Evolutionary conservation across 495 filamentous ascomycete genomes (phyloP), one percentile per base, ranked within the genome.

Genomic region (Aspergillus diversus): DNA sequence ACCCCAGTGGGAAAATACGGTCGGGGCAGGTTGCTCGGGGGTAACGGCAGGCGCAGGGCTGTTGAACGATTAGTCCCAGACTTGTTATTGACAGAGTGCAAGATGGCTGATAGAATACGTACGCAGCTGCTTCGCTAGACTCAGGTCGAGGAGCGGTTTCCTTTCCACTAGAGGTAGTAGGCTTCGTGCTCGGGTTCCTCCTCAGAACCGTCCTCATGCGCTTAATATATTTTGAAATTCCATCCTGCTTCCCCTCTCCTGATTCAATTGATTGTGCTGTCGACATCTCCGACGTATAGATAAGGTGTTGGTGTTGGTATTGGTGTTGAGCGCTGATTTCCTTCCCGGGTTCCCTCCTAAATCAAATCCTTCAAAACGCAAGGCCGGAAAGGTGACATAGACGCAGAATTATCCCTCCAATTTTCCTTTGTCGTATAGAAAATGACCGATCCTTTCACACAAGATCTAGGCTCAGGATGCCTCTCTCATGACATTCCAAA

Each of bases 151-250:
- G 61, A 11, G 67, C 51, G 15, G 54, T 17, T 32, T 61, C 66
- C 16, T 67, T 63, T 46, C 55, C 37, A n/a, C 61, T 57, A 0
- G 73, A 66, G 8, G 69, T 66, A 55, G 73, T 60, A 52, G 75
- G 68, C 61, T 83, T 82, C 60, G 79, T 74, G 33, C 79, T 78
- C 37, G 75, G 72, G 32, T 75, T 77, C 67, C 84, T 82, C 65
- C 80, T 86, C 64, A 89, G 73, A 27, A 87, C 87, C 5, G 83
- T 86, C 76, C 81, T 90, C 73, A 90, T 82, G 65, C 85, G 81
- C 57, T 82, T 83, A 53, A 91, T 69, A 43, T 89, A 83, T 67
- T 82, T 90, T 43, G 82, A 81, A 46, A 91, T 68, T 31, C 88
- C 86, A 68, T 82, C 85, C 61, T 83, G 86, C 78, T 89, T 87